Evolutionary conservation across 176 grass and related monocot species (phyloP), one percentile per base, ranked within the genome.

Genomic region (Oryza officinalis): DNA sequence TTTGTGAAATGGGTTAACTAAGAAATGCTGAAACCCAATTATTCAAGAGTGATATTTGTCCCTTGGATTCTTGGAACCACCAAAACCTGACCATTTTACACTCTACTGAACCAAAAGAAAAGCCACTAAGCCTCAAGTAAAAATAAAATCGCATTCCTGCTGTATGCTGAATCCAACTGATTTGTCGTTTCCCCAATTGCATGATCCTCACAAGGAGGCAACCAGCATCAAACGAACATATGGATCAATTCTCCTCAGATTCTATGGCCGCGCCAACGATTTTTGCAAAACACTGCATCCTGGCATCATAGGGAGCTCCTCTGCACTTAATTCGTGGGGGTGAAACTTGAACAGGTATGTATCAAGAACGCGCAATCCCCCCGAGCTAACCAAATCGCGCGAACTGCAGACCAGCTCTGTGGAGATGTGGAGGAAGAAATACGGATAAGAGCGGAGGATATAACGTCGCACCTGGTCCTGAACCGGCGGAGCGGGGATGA

Each of bases 391-490:
- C 41, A 63, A 76, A 76, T 76, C 69, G n/a, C 10, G 35, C 23
- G 3, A 38, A 18, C 22, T 49, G 22, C 6, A 27, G 12, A 4
- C 25, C 43, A 43, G 64, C 70, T 40, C 22, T 40, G 17, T 41
- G 14, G 10, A 57, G 52, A 57, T 57, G 15, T 6, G 4, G 9
- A 0, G n/a, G 52, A 26, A 37, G 6, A 37, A 37, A 37, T 37
- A 37, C 35, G 6, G 25, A 28, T 3, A n/a, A 10, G 4, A 3
- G 7, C 5, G 5, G 14, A 11, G 25, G 33, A 38, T 2, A 35
- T 8, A 22, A 4, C 20, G 13, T 0, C 14, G 18, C 17, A 98
- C 93, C 96, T 98, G 11, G 87, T 94, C 69, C 74, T 87, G 93
- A 98, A 98, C 27, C 76, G 87, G 60, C 38, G 85, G 46, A 86